These are phyloP conservation scores for Leccinum aurantiacum DNA, from an alignment of 768 basidiomycete species.

Conservation along the genomic window DNA sequence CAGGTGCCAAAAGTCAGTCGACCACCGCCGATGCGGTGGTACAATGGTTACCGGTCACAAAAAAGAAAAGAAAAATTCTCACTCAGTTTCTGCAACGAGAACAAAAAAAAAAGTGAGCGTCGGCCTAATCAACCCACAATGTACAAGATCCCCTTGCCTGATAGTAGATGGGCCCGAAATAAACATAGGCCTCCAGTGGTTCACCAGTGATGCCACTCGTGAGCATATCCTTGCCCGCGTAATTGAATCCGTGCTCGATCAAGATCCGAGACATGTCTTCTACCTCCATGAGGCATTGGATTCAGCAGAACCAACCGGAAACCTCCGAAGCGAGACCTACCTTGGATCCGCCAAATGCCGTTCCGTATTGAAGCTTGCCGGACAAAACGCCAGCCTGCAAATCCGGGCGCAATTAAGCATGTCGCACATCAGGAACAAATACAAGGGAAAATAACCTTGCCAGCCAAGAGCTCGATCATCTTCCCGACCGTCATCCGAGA, in stretches of 20 bases:
- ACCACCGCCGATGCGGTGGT: background rate
- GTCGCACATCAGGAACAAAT: background rate
- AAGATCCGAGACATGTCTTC: slow-evolving; percentile 98
- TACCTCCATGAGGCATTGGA: slow-evolving; percentile 48
- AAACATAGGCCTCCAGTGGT: slow-evolving; percentile 94
- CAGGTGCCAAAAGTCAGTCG: slow-evolving; percentile 17
- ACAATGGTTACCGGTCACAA: background rate
- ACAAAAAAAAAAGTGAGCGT: background rate
- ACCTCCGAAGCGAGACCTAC: slow-evolving; percentile 36
- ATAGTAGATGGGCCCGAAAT: slow-evolving; percentile 98
- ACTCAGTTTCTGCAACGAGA: slow-evolving; percentile 81
- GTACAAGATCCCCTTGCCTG: slow-evolving; percentile 53
- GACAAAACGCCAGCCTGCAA: slow-evolving; percentile 82
- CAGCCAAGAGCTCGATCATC: slow-evolving; percentile 97
- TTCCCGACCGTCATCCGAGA: slow-evolving; percentile 99
- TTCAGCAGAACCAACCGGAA: slow-evolving; percentile 11
- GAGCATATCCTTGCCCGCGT: slow-evolving; percentile 98
- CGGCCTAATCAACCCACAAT: slow-evolving; percentile 7
- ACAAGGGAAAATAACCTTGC: slow-evolving; percentile 59
- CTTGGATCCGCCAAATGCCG: slow-evolving; percentile 98
- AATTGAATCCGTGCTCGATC: slow-evolving; percentile 93
- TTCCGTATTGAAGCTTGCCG: slow-evolving; percentile 91
- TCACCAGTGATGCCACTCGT: slow-evolving; percentile 98
- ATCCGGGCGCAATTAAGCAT: background rate
- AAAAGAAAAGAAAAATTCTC: slow-evolving; percentile 31